phyloP scores from a whole-genome alignment of 257 asterid species.

The Jaltomata sinuosa region DNA sequence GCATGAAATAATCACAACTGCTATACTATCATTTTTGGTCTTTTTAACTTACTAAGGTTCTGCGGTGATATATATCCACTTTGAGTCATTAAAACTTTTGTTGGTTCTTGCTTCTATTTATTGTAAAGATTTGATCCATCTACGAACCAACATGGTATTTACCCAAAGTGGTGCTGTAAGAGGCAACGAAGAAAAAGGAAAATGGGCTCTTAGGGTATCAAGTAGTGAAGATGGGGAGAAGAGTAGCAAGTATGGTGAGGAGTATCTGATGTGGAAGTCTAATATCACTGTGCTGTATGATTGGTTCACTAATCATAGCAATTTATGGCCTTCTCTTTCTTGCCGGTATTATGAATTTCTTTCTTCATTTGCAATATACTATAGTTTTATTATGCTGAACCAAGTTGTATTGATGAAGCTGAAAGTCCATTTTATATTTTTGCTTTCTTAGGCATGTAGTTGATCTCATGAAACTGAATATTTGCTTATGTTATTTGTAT shows the following conservation, averaged over 20 bases:
- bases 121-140: neutral
- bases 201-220: neutral
- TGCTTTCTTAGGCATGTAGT: neutral
- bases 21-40: neutral
- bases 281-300: slow-evolving; percentile 19
- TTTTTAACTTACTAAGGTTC: neutral
- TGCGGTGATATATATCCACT: neutral
- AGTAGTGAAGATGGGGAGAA: neutral
- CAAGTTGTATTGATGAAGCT: slow-evolving; percentile 15
- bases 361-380: neutral
- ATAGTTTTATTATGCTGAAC: neutral
- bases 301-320: slow-evolving; percentile 64
- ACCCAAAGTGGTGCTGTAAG: neutral
- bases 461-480: neutral
- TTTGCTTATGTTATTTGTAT: neutral
- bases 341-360: slow-evolving; percentile 39
- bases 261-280: neutral
- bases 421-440: slow-evolving; percentile 3
- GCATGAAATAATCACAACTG: neutral
- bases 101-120: neutral
- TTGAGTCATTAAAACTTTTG: neutral
- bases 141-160: neutral
- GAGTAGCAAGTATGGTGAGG: neutral
- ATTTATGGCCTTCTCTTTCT: slow-evolving; percentile 58
- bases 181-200: neutral